These are phyloP conservation scores for Aureobasidium zeae DNA, from an alignment of 2,329 filamentous ascomycete species.

Conservation along the genomic window DNA sequence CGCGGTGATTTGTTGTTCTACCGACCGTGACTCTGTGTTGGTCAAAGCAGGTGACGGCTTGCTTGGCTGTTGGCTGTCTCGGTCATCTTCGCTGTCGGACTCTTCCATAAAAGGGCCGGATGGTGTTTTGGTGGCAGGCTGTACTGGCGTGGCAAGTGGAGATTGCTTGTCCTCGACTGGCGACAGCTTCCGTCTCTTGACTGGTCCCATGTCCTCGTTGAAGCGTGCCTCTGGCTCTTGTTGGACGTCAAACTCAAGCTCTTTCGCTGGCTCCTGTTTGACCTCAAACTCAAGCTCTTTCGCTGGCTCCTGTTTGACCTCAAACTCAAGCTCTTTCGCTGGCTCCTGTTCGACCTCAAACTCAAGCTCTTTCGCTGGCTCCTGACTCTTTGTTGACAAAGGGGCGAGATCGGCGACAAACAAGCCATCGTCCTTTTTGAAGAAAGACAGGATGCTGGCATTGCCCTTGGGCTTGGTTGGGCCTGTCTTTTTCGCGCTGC, in stretches of 20 bases:
- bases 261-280: constrained; percentile 18
- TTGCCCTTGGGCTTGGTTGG: constrained; percentile 37
- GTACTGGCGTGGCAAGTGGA: constrained; percentile 1
- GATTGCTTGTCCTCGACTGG: constrained; percentile 17
- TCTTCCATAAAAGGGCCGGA: constrained; percentile 62
- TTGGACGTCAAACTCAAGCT: constrained; percentile 19
- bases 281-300: constrained; percentile 20
- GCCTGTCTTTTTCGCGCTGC: constrained; percentile 32
- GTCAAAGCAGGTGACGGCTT: not conserved
- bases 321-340: constrained; percentile 19
- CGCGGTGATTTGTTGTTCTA: constrained; percentile 7
- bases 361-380: constrained; percentile 17
- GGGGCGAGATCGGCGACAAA: constrained; percentile 28
- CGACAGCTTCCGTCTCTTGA: constrained; percentile 34
- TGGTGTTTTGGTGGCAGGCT: not conserved
- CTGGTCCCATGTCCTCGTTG: constrained; percentile 35
- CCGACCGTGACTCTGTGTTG: constrained; percentile 7
- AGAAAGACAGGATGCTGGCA: constrained; percentile 46
- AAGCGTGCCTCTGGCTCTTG: constrained; percentile 30
- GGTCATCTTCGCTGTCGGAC: constrained; percentile 50
- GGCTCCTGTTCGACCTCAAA: constrained; percentile 20
- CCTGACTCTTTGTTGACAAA: constrained; percentile 9
- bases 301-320: constrained; percentile 19
- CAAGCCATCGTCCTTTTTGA: constrained; percentile 39
- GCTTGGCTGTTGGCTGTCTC: constrained; percentile 13